These are phyloP conservation scores for Schizophyllum commune DNA, from an alignment of 1,284 basidiomycete species.

Conservation along the genomic window DNA sequence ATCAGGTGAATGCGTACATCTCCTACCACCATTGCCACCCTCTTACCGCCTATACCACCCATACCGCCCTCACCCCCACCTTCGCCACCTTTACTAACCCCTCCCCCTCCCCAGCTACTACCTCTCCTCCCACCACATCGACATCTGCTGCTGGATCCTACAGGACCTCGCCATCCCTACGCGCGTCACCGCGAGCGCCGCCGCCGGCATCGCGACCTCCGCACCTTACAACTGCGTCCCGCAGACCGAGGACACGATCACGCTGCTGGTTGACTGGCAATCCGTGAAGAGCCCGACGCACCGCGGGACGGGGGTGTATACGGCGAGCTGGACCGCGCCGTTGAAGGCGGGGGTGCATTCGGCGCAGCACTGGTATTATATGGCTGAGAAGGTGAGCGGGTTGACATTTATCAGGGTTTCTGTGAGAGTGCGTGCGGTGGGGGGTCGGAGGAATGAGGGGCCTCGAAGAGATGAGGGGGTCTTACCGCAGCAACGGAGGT, in stretches of 20 bases:
- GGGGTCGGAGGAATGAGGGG: no score
- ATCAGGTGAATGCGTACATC: constrained; percentile 60
- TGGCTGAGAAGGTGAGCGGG: constrained; percentile 71
- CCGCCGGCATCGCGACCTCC: constrained; percentile 82
- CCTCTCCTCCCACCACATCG: constrained; percentile 89
- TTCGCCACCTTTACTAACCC: no score
- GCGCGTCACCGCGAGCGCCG: constrained; percentile 81
- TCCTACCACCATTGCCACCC: no score
- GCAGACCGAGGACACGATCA: constrained; percentile 91
- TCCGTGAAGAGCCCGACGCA: constrained; percentile 64
- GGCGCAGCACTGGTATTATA: constrained; percentile 91
- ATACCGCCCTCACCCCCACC: neutral
- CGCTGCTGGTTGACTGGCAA: constrained; percentile 89
- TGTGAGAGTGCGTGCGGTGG: no score
- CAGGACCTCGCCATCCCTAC: constrained; percentile 74
- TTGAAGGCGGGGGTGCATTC: constrained; percentile 75
- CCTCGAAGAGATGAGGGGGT: no score
- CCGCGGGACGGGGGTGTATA: constrained; percentile 80
- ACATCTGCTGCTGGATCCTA: constrained; percentile 88
- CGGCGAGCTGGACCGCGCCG: constrained; percentile 84
- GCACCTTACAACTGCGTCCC: constrained; percentile 80
- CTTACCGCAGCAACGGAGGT: no score
- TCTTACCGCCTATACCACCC: neutral
- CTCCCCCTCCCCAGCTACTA: constrained; percentile 61
- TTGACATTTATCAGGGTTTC: constrained; percentile 4